Evolutionary conservation across 176 grass and related monocot species (phyloP).

Genomic region (Bolboschoenus planiculmis): DNA sequence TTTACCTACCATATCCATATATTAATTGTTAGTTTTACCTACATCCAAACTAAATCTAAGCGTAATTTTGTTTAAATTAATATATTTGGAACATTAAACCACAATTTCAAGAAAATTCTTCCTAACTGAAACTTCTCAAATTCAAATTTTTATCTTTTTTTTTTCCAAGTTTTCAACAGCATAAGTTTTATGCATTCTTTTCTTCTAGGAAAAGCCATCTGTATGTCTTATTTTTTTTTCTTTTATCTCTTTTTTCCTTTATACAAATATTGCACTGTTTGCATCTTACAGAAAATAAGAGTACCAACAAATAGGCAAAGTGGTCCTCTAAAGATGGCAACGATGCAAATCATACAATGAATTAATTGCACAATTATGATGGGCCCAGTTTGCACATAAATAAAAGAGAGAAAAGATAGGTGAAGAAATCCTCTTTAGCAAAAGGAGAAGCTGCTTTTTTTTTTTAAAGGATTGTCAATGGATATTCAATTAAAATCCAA

Average conservation of each 20-base stretch:
- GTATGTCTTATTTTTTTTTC: neutral
- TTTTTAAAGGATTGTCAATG: too few species aligned
- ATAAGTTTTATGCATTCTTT: neutral
- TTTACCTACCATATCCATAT: neutral
- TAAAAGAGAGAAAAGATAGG: neutral
- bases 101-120: neutral
- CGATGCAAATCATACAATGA: slow-evolving; percentile 14
- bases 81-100: neutral
- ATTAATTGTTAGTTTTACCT: neutral
- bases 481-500: too few species aligned
- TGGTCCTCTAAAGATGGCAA: slow-evolving; percentile 9
- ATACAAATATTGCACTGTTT: neutral
- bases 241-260: neutral
- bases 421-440: neutral
- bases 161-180: neutral
- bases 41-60: neutral
- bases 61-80: neutral
- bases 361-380: slow-evolving; percentile 12
- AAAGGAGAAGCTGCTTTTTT: neutral
- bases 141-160: neutral
- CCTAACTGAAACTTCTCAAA: neutral
- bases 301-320: neutral
- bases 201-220: neutral
- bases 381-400: neutral
- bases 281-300: slow-evolving; percentile 1